These are phyloP conservation scores for Lagenaria siceraria DNA, from an alignment of 306 rosid genomes.

Conservation along the genomic window DNA sequence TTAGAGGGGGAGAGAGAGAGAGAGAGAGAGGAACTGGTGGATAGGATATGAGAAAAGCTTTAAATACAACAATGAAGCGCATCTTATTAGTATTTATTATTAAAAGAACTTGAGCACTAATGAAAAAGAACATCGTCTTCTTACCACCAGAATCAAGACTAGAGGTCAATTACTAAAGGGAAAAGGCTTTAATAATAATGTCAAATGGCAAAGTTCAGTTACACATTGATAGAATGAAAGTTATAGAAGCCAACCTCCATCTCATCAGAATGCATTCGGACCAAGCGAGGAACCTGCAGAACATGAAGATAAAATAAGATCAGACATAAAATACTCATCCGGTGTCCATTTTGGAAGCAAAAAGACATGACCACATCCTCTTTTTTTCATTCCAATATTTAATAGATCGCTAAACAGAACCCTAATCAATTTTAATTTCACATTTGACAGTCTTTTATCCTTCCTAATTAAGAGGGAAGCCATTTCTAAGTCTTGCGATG, in stretches of 20 bases:
- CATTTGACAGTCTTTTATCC: background rate
- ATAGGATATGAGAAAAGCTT: background rate
- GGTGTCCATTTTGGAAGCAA: background rate
- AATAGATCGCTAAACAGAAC: background rate
- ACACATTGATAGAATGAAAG: background rate
- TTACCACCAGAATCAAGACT: background rate
- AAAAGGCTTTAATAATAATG: background rate
- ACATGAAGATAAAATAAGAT: background rate
- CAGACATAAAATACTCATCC: background rate
- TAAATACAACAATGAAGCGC: background rate
- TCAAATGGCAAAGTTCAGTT: background rate
- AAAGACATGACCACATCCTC: background rate
- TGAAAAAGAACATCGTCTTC: background rate
- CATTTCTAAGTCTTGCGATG: background rate
- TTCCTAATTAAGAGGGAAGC: background rate
- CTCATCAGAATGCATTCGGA: slow-evolving; percentile 91
- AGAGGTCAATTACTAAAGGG: background rate
- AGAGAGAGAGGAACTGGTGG: background rate
- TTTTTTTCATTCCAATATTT: background rate
- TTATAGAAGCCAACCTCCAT: slow-evolving; percentile 61
- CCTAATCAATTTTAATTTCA: background rate
- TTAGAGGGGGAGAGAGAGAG: background rate
- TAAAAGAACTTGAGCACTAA: background rate
- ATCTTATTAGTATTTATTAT: background rate
- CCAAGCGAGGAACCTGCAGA: slow-evolving; percentile 91